Conservation (phyloP, 179 eudicot species). For the Silene coronaria region DNA sequence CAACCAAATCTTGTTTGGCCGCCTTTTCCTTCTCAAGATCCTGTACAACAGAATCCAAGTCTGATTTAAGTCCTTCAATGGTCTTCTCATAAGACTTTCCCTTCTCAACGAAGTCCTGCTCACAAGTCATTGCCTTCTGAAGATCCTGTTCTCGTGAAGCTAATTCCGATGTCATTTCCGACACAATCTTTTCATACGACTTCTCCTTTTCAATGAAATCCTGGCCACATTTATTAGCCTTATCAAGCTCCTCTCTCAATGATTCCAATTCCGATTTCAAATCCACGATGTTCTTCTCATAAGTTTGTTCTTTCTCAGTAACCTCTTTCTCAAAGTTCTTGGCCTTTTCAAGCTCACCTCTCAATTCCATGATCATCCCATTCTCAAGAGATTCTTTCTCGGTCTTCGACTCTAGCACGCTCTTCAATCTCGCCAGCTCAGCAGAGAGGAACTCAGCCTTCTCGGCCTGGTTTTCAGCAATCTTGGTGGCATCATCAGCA, state of each 20-base stretch:
- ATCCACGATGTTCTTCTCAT: constrained; percentile 34
- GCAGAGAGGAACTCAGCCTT: constrained; percentile 57
- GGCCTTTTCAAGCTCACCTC: constrained; percentile 38
- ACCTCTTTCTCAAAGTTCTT: constrained; percentile 24
- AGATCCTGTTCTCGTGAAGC: constrained; percentile 45
- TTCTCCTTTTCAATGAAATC: constrained; percentile 29
- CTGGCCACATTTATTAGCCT: constrained; percentile 23
- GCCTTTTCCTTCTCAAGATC: constrained; percentile 34
- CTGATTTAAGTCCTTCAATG: constrained; percentile 11
- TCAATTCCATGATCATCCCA: constrained; percentile 42
- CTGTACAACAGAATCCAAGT: constrained; percentile 31
- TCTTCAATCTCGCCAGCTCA: constrained; percentile 61
- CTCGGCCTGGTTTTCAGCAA: constrained; percentile 69
- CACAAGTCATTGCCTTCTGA: constrained; percentile 34
- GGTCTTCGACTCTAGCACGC: constrained; percentile 50
- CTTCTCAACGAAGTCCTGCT: constrained; percentile 43
- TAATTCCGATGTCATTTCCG: constrained; percentile 21
- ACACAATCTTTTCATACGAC: constrained; percentile 20
- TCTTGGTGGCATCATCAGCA: constrained; percentile 83
- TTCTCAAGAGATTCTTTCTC: constrained; percentile 24
- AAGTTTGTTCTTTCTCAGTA: constrained; percentile 23
- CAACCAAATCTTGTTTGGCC: constrained; percentile 17
- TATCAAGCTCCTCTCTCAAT: constrained; percentile 30
- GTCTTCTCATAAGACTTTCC: constrained; percentile 38
- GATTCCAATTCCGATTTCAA: constrained; percentile 28